Evolutionary conservation across 106 monocot species (phyloP).

Genomic region (Hemerocallis citrina): DNA sequence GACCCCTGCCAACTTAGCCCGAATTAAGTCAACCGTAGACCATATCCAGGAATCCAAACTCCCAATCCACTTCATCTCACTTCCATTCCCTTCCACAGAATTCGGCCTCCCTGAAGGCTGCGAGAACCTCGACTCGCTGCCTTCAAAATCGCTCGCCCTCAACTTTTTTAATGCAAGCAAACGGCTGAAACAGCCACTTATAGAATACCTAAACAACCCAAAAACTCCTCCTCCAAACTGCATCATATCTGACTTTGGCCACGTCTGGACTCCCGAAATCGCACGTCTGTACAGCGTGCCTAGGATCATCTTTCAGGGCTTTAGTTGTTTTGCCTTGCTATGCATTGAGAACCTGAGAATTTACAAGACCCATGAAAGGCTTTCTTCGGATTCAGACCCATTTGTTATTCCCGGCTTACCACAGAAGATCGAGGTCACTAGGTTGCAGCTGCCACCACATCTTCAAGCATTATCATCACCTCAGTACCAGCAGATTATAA

Average conservation of each 20-base stretch:
- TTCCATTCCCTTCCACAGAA: constrained; percentile 11
- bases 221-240: constrained; percentile 1
- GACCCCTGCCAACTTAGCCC: constrained; percentile 11
- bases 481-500: background rate
- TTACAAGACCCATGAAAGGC: background rate
- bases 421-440: constrained; percentile 20
- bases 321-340: constrained; percentile 1
- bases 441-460: constrained; percentile 18
- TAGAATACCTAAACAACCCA: background rate
- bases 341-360: background rate
- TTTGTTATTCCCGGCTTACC: constrained; percentile 32
- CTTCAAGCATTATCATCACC: background rate
- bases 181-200: background rate
- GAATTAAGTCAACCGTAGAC: constrained; percentile 1
- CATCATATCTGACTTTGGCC: constrained; percentile 3
- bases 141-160: background rate
- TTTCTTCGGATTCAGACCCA: background rate
- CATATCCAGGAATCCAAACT: background rate
- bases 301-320: constrained; percentile 1
- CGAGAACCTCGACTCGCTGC: constrained; percentile 11
- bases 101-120: constrained; percentile 6
- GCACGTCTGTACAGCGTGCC: constrained; percentile 4
- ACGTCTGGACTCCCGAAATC: constrained; percentile 4
- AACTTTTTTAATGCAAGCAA: constrained; percentile 3
- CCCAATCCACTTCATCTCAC: constrained; percentile 8